phyloP scores from a whole-genome alignment of 2,329 filamentous ascomycete species.

The Madurella mycetomatis region DNA sequence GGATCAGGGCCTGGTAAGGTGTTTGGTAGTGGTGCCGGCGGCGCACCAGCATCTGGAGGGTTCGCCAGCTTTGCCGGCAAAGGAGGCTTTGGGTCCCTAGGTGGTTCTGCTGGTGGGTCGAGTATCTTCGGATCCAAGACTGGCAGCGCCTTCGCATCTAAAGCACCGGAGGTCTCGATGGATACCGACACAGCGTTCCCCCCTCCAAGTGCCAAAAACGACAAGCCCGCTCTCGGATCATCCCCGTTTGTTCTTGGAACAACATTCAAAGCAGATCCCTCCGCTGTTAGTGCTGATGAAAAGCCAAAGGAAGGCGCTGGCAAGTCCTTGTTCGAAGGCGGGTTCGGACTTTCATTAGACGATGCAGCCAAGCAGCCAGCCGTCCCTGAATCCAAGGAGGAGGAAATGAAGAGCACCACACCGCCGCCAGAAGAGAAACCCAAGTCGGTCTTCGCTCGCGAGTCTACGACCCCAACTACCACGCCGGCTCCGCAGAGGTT shows the following conservation, averaged over 20 bases:
- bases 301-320: constrained; percentile 41
- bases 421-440: constrained; percentile 34
- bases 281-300: constrained; percentile 55
- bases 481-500: constrained; percentile 50
- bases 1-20: constrained; percentile 35
- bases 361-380: constrained; percentile 38
- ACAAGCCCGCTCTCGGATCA: constrained; percentile 41
- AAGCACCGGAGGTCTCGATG: constrained; percentile 31
- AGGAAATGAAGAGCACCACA: constrained; percentile 46
- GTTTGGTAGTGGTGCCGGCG: constrained; percentile 31
- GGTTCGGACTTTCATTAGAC: constrained; percentile 56
- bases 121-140: constrained; percentile 42
- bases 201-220: constrained; percentile 36
- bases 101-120: constrained; percentile 31
- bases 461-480: constrained; percentile 47
- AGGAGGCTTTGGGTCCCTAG: constrained; percentile 52
- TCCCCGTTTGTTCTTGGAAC: constrained; percentile 62
- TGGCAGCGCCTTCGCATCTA: constrained; percentile 27
- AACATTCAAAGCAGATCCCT: constrained; percentile 62
- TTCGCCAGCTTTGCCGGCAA: constrained; percentile 53
- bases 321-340: constrained; percentile 57
- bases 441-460: constrained; percentile 33
- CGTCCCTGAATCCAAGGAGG: constrained; percentile 39
- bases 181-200: constrained; percentile 38
- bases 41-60: constrained; percentile 37